These are phyloP conservation scores for Arthrobotrys entomopaga DNA, from an alignment of 2,329 filamentous ascomycete genomes.

Conservation along the genomic window DNA sequence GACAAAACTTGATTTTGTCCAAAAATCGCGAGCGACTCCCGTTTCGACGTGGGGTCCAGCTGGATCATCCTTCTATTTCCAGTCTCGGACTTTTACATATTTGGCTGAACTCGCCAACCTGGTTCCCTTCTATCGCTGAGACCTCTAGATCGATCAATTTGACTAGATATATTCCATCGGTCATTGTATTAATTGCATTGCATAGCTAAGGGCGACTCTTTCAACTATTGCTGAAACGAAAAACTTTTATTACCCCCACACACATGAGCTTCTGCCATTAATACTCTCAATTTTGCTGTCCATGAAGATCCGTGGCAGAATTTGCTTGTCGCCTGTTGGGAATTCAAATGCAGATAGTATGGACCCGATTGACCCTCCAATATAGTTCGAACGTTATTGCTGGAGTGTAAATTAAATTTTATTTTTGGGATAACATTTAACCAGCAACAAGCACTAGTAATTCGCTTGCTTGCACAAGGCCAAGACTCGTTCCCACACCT, in stretches of 20 bases:
- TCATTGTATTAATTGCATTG: neutral
- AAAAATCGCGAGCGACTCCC: neutral
- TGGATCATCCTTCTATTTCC: slow-evolving; percentile 36
- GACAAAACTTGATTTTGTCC: neutral
- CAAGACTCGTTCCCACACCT: neutral
- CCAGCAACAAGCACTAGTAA: neutral
- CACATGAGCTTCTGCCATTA: neutral
- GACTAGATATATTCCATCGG: too few species aligned
- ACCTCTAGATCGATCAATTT: slow-evolving; percentile 1
- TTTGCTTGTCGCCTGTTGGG: neutral
- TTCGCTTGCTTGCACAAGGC: neutral
- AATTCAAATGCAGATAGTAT: too few species aligned
- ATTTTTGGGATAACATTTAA: too few species aligned
- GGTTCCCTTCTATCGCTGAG: neutral
- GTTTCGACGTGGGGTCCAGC: slow-evolving; percentile 17
- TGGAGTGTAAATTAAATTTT: too few species aligned
- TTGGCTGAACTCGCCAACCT: slow-evolving; percentile 13
- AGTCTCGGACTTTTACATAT: neutral
- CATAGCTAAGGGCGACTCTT: neutral
- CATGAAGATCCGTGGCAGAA: neutral
- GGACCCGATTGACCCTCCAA: too few species aligned
- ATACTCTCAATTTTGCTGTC: neutral
- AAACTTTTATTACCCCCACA: neutral
- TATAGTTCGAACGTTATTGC: neutral
- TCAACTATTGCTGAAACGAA: too few species aligned